Percentiles rank a stretch among this genome's conserved stretches.
These are phyloP conservation scores for Polyplosphaeria fusca DNA, from an alignment of 495 filamentous ascomycete species.

Conservation along the genomic window DNA sequence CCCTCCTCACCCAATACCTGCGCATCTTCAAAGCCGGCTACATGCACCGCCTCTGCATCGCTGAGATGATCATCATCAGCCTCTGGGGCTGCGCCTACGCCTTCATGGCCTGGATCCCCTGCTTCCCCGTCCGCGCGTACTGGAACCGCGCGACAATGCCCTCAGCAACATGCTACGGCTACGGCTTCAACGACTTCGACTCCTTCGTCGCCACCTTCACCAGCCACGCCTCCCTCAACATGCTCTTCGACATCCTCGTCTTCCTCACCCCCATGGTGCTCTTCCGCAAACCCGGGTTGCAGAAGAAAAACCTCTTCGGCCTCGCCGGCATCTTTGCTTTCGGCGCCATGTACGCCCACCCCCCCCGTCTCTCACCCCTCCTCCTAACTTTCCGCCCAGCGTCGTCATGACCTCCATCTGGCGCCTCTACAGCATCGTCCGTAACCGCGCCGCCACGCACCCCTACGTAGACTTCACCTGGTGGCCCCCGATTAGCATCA, in stretches of 20 bases:
- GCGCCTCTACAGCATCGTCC: constrained; percentile 26
- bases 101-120: constrained; percentile 20
- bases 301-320: constrained; percentile 11
- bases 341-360: constrained; percentile 19
- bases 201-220: constrained; percentile 6
- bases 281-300: constrained; percentile 7
- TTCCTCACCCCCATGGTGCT: constrained; percentile 22
- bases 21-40: constrained; percentile 27
- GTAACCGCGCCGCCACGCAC: constrained; percentile 15
- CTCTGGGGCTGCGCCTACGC: constrained; percentile 23
- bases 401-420: constrained; percentile 13
- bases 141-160: constrained; percentile 5
- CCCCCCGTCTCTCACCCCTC: not conserved
- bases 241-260: constrained; percentile 20
- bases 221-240: constrained; percentile 19
- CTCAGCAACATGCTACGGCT: constrained; percentile 18
- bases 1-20: constrained; percentile 27
- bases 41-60: constrained; percentile 17
- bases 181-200: constrained; percentile 3
- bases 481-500: constrained; percentile 16
- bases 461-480: constrained; percentile 26
- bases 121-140: constrained; percentile 10
- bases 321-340: constrained; percentile 18
- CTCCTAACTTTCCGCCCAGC: constrained; percentile 3
- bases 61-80: constrained; percentile 11